phyloP scores from a whole-genome alignment of 2,329 filamentous ascomycete species.

The Exophiala bonariae region DNA sequence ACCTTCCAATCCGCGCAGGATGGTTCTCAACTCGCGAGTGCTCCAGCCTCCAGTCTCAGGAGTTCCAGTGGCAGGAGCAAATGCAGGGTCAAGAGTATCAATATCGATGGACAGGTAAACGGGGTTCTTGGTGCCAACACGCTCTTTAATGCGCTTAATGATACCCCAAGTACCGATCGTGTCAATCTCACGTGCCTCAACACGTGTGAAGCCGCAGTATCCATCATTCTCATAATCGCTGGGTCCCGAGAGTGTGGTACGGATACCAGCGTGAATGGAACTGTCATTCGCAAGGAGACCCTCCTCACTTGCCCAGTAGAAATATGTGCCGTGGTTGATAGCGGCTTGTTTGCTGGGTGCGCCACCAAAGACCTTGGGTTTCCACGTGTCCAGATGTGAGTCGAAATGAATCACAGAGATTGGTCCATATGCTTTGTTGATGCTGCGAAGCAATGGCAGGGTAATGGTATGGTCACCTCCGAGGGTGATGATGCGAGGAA shows the following conservation, averaged over 20 bases:
- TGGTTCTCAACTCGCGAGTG: slow-evolving; percentile 59
- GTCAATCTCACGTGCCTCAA: slow-evolving; percentile 72
- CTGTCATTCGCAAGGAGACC: slow-evolving; percentile 77
- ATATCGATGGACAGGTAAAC: slow-evolving; percentile 86
- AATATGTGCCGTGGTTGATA: slow-evolving; percentile 88
- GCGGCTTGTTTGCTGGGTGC: slow-evolving; percentile 72
- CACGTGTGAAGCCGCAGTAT: slow-evolving; percentile 80
- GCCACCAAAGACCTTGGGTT: slow-evolving; percentile 83
- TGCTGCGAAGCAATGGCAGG: slow-evolving; percentile 54
- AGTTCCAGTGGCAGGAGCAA: slow-evolving; percentile 55
- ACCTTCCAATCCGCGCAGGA: slow-evolving; percentile 59
- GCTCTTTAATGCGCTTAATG: slow-evolving; percentile 72
- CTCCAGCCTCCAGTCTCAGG: slow-evolving; percentile 64
- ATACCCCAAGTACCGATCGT: slow-evolving; percentile 71
- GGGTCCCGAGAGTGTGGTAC: slow-evolving; percentile 75
- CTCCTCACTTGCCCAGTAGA: slow-evolving; percentile 78
- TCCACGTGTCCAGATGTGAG: slow-evolving; percentile 65
- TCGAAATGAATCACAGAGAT: slow-evolving; percentile 66
- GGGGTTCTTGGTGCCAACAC: slow-evolving; percentile 70
- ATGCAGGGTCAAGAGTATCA: slow-evolving; percentile 82
- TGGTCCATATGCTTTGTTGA: slow-evolving; percentile 66
- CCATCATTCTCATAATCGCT: slow-evolving; percentile 84
- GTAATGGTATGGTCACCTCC: slow-evolving; percentile 48
- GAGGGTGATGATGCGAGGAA: slow-evolving; percentile 79
- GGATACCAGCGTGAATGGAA: slow-evolving; percentile 85